Percentiles rank a stretch among this genome's conserved stretches.
phyloP scores from a whole-genome alignment of 2,329 filamentous ascomycete species.

The Monosporascus sp. region DNA sequence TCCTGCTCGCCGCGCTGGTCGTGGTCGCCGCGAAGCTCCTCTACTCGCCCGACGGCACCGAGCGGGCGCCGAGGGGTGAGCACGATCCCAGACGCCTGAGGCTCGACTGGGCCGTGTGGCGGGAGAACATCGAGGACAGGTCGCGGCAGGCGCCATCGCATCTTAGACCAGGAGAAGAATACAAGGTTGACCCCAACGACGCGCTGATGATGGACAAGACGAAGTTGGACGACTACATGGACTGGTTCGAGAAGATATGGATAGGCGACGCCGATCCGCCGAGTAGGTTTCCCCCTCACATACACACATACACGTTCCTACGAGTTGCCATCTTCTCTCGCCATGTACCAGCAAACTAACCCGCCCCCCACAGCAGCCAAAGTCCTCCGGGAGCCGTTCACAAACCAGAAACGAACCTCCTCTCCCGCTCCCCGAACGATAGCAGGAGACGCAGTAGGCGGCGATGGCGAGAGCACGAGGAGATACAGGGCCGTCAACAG shows the following conservation, averaged over 20 bases:
- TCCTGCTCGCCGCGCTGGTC: constrained; percentile 65
- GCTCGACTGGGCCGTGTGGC: constrained; percentile 74
- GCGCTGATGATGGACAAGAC: constrained; percentile 45
- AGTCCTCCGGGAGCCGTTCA: constrained; percentile 19
- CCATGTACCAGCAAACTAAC: neutral
- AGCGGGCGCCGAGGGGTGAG: constrained; percentile 43
- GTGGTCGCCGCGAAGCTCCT: constrained; percentile 74
- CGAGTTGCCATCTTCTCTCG: neutral
- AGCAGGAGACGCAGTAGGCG: constrained; percentile 1
- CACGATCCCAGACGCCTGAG: constrained; percentile 53
- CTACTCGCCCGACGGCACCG: constrained; percentile 64
- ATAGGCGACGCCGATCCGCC: constrained; percentile 39
- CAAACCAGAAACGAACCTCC: constrained; percentile 10
- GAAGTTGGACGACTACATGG: constrained; percentile 70
- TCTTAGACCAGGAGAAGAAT: constrained; percentile 23
- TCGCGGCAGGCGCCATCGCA: constrained; percentile 11
- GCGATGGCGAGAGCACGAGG: constrained; percentile 7
- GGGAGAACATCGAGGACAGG: constrained; percentile 37
- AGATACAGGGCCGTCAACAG: constrained; percentile 17
- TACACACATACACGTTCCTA: neutral
- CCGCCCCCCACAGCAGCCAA: constrained; percentile 15
- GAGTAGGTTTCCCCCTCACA: constrained; percentile 23
- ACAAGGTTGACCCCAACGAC: constrained; percentile 23
- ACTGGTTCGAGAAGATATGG: constrained; percentile 72
- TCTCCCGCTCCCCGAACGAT: neutral